Base-by-base conservation (phyloP, 2,329 filamentous ascomycete genomes). In the Pyricularia pennisetigena region DNA sequence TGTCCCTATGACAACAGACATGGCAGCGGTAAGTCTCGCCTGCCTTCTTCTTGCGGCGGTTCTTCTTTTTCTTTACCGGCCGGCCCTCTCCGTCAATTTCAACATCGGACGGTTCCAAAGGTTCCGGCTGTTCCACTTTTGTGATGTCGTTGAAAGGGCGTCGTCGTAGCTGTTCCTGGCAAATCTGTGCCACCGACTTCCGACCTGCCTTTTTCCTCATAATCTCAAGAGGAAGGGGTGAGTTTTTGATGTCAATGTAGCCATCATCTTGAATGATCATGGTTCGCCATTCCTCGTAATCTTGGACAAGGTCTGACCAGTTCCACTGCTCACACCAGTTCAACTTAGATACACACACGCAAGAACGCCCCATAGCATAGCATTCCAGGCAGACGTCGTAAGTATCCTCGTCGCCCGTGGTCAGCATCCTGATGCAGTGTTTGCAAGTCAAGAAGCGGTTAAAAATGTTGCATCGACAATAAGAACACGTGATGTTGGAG, bases 341-440 rank as follows among this genome's bases (percentile, higher is more conserved):
- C 12, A 97, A 85, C 12, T 88, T 88, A 3, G 94, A 97, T 66
- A 97, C 85, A 74, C 95, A 99, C 3, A 86, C 87, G 76, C 95
- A 99, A 64, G 94, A 97, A 67, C 95, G 88, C 26, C 95, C 95
- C 91, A 98, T 97, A n/a, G 89, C 91, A 75, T 97, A 99, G 75
- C 95, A 99, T 73, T 99, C 95, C 91, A 99, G 94, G 75, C 95
- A 99, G 26, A 99, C 85, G 76, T 99, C 95, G 76, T 98, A 99
- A 0, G 92, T 92, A 74, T 98, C 92, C 68, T 93, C 90, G 20
- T 85, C 87, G 35, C 88, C 91, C 69, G 85, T 85, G 12, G 85
- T 81, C 24, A 92, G 82, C 65, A 84, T 82, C 49, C 89, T 84
- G 64, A 92, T 86, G 76, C 95, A 99, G 67, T 89, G 86, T 69